Percentiles rank a stretch among this genome's conserved stretches.
Evolutionary conservation across 768 basidiomycete genomes (phyloP).

Genomic region (Naganishia vaughanmartiniae): DNA sequence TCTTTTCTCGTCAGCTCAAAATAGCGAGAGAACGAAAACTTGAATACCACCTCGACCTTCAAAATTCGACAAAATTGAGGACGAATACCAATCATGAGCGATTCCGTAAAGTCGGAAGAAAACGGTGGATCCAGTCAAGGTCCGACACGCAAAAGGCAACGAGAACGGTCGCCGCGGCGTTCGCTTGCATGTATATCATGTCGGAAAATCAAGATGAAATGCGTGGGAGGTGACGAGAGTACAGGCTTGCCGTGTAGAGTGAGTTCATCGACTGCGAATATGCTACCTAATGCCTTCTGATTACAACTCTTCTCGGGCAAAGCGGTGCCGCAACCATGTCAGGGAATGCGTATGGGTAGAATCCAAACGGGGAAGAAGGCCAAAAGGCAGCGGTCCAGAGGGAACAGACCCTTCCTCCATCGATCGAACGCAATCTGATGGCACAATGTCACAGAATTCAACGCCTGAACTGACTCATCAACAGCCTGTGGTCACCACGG

Average conservation of each 20-base stretch:
- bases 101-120: not conserved
- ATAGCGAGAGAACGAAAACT: not conserved
- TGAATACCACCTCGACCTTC: not conserved
- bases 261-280: not conserved
- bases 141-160: conserved; percentile 3
- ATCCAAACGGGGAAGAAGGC: conserved; percentile 8
- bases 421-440: conserved; percentile 5
- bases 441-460: conserved; percentile 4
- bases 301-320: not conserved
- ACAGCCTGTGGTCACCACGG: not conserved
- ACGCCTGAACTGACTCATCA: conserved; percentile 1
- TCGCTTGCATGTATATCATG: conserved; percentile 20
- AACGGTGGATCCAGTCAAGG: not conserved
- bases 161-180: conserved; percentile 14
- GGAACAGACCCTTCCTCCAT: not conserved
- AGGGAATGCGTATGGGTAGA: conserved; percentile 22
- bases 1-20: too few species aligned
- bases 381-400: conserved; percentile 3
- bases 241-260: conserved; percentile 20
- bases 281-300: not conserved
- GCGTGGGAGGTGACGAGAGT: conserved; percentile 16
- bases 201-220: conserved; percentile 26
- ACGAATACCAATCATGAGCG: not conserved
- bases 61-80: not conserved
- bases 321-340: conserved; percentile 19